These are phyloP conservation scores for Trapa bicornis DNA, from an alignment of 345 rosid species.

Conservation along the genomic window DNA sequence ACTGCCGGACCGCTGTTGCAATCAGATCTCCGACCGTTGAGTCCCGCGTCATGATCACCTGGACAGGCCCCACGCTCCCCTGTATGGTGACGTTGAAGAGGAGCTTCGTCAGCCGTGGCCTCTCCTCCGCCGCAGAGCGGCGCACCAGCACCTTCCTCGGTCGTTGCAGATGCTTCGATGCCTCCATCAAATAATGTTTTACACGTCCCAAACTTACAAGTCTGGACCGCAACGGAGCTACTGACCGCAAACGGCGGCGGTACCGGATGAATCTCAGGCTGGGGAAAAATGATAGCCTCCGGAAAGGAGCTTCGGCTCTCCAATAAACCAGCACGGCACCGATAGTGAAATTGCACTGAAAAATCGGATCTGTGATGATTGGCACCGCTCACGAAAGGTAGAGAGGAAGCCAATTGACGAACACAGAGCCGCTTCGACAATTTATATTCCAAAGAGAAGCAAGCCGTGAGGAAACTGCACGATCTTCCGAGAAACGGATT, in stretches of 20 bases:
- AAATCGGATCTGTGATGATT: not conserved
- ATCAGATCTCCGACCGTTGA: conserved; percentile 53
- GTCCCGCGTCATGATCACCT: conserved; percentile 60
- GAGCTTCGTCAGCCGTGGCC: conserved; percentile 64
- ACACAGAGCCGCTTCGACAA: too few species aligned
- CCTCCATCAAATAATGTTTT: conserved; percentile 5
- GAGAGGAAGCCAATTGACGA: too few species aligned
- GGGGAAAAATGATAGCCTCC: conserved; percentile 51
- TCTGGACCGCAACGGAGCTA: not conserved
- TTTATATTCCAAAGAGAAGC: too few species aligned
- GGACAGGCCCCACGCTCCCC: conserved; percentile 75
- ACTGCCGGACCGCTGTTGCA: conserved; percentile 37
- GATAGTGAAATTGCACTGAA: conserved; percentile 9
- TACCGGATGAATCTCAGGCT: conserved; percentile 38
- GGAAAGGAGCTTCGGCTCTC: conserved; percentile 39
- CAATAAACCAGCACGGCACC: conserved; percentile 26
- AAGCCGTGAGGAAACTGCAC: too few species aligned
- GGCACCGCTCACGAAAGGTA: too few species aligned
- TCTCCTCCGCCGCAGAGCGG: conserved; percentile 18
- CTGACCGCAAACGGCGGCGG: conserved; percentile 41
- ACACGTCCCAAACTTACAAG: too few species aligned
- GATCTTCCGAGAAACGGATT: too few species aligned
- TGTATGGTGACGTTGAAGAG: conserved; percentile 77
- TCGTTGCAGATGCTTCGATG: conserved; percentile 30
- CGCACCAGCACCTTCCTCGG: conserved; percentile 58